Percentiles rank a stretch among this genome's conserved stretches.
These are phyloP conservation scores for Plasmodium adleri DNA, from an alignment of 169 alveolate species.

Conservation along the genomic window DNA sequence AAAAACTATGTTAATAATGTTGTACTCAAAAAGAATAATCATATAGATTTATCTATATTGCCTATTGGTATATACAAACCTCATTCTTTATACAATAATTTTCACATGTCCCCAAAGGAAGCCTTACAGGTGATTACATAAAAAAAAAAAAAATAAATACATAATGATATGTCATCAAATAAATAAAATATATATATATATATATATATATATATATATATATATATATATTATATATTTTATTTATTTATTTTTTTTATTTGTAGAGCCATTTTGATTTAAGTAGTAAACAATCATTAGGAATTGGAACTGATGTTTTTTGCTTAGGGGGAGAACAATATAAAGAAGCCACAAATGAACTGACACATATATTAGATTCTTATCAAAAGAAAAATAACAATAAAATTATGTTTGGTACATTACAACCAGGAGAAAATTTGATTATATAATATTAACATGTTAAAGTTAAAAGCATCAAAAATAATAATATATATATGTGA, in stretches of 20 bases:
- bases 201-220: not conserved
- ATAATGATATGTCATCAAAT: too few species aligned
- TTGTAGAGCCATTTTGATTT: slow-evolving; percentile 65
- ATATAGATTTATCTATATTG: slow-evolving; percentile 54
- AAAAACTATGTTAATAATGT: slow-evolving; percentile 47
- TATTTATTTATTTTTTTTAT: not conserved
- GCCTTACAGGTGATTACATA: slow-evolving; percentile 30
- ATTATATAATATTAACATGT: slow-evolving; percentile 10
- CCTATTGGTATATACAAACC: slow-evolving; percentile 77
- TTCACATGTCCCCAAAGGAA: slow-evolving; percentile 73
- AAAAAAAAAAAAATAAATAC: not conserved
- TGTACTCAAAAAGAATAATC: slow-evolving; percentile 1
- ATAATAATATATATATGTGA: not conserved
- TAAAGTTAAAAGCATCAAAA: not conserved
- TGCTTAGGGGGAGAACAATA: slow-evolving; percentile 76
- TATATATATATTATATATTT: not conserved
- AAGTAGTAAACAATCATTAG: slow-evolving; percentile 52
- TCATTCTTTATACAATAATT: slow-evolving; percentile 25
- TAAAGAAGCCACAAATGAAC: slow-evolving; percentile 66
- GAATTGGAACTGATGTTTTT: slow-evolving; percentile 73
- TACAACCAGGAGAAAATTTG: slow-evolving; percentile 70
- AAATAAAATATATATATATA: too few species aligned
- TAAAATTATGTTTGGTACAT: slow-evolving; percentile 63
- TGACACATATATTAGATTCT: slow-evolving; percentile 2
- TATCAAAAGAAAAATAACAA: slow-evolving; percentile 57